Base-by-base conservation (phyloP, 306 rosid species). In the Vachellia collinsii region DNA sequence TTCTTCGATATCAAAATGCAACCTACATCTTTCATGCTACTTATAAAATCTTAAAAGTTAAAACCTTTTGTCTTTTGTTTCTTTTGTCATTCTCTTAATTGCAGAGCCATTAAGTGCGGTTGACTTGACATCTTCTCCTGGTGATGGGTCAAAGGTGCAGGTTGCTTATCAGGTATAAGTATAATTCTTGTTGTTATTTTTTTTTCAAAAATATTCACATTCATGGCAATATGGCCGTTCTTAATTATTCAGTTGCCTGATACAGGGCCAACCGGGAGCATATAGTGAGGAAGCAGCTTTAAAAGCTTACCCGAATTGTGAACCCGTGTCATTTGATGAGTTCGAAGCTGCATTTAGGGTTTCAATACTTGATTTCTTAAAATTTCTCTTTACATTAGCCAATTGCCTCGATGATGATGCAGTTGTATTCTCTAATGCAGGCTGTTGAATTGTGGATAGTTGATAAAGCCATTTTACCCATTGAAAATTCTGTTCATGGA, bases 391-490 rank as follows among this genome's bases (percentile, higher is more conserved):
- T 4, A 38, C 16, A 2, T 44, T 67, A 63, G 8, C 59, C 38
- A 72, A 42, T 38, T 77, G 75, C 25, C 75, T 38, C 48, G 51
- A 19, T 38, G 25, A 38, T 81, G 83, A 83, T 74, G 76, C 22
- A 53, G 38, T 68, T 62, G 19, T 77, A 11, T 34, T 84, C 29
- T 44, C 39, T 83, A 73, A 74, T 54, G 68, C 86, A 94, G 98
- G 98, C 98, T 53, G 98, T 94, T 84, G 97, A 94, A 80, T 82
- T 92, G 73, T 92, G 97, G 97, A 75, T 92, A 36, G 98, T 90
- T 61, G 97, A 94, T 48, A 94, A 88, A 88, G 94, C 98, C 47
- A 94, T 94, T 90, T 91, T 94, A 64, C 97, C 98, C 23, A 92
- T 94, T 74, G 97, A 94, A 88, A 94, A 90, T 82, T 89, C 97